Percentiles rank a stretch among this genome's conserved stretches.
These are phyloP conservation scores for Solanum peruvianum DNA, from an alignment of 257 asterid genomes.

Conservation along the genomic window DNA sequence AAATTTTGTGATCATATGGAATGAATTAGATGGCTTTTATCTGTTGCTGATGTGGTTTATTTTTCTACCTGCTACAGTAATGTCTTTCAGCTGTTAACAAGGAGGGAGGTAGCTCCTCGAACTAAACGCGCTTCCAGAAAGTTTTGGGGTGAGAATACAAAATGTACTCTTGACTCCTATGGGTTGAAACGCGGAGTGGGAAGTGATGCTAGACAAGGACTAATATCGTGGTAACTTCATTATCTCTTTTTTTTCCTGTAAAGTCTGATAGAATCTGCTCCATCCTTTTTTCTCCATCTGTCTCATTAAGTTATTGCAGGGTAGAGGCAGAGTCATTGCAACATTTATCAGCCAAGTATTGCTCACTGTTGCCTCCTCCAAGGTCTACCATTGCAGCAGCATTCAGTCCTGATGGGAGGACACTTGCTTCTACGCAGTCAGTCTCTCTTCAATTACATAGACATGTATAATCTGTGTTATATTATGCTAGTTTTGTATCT, in stretches of 20 bases:
- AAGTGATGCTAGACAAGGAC: conserved; percentile 72
- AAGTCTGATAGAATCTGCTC: neutral
- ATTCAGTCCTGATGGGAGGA: conserved; percentile 85
- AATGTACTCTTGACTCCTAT: conserved; percentile 23
- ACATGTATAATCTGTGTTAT: neutral
- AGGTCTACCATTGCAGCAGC: conserved; percentile 99
- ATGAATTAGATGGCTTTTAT: neutral
- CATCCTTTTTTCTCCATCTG: neutral
- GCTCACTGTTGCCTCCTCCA: conserved; percentile 88
- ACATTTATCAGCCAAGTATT: conserved; percentile 72
- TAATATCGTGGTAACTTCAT: conserved; percentile 65
- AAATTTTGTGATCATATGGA: neutral
- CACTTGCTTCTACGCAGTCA: conserved; percentile 96
- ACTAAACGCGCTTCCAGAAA: conserved; percentile 53
- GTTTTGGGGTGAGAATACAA: conserved; percentile 59
- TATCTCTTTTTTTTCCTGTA: neutral
- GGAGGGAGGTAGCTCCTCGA: conserved; percentile 78
- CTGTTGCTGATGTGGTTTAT: conserved; percentile 6
- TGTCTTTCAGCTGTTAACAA: conserved; percentile 61
- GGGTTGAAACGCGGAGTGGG: conserved; percentile 37
- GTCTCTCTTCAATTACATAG: neutral
- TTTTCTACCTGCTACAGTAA: conserved; percentile 42
- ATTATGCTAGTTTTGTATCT: neutral
- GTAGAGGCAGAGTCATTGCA: conserved; percentile 81
- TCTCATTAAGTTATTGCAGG: conserved; percentile 33